Conservation (phyloP, 805 yeast species). For the Zygosaccharomyces rouxii region DNA sequence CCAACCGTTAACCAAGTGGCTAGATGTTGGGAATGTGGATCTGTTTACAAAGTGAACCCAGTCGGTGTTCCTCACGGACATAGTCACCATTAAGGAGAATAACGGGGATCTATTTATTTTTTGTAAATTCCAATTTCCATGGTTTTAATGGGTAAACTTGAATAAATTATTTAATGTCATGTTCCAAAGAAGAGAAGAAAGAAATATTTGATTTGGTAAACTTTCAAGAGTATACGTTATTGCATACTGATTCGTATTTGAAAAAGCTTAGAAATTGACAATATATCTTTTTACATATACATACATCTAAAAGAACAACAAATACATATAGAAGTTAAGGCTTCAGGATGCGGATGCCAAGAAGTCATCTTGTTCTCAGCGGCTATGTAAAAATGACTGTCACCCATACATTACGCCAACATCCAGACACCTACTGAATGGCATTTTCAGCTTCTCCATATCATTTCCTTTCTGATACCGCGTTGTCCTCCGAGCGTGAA, state of each 20-base stretch:
- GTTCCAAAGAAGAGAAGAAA: neutral
- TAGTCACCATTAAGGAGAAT: conserved; percentile 23
- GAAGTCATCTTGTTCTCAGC: neutral
- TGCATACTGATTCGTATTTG: conserved; percentile 4
- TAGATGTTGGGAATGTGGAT: conserved; percentile 99
- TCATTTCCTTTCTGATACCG: neutral
- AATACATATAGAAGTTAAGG: neutral
- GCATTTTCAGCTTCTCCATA: neutral
- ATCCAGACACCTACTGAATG: neutral
- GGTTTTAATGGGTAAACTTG: conserved; percentile 6
- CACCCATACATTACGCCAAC: neutral
- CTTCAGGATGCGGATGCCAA: too few species aligned
- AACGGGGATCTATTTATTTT: conserved; percentile 10
- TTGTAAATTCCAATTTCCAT: neutral
- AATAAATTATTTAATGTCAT: conserved; percentile 7
- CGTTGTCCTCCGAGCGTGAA: neutral
- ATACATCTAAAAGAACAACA: neutral
- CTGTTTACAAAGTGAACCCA: conserved; percentile 83
- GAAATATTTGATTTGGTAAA: neutral
- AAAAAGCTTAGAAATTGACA: neutral
- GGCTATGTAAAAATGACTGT: neutral
- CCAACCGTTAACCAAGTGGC: conserved; percentile 77
- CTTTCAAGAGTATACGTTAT: conserved; percentile 2
- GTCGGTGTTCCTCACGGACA: conserved; percentile 74
- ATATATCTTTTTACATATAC: neutral